Base-by-base conservation (phyloP, 495 filamentous ascomycete genomes). In the Penicillium daleae region DNA sequence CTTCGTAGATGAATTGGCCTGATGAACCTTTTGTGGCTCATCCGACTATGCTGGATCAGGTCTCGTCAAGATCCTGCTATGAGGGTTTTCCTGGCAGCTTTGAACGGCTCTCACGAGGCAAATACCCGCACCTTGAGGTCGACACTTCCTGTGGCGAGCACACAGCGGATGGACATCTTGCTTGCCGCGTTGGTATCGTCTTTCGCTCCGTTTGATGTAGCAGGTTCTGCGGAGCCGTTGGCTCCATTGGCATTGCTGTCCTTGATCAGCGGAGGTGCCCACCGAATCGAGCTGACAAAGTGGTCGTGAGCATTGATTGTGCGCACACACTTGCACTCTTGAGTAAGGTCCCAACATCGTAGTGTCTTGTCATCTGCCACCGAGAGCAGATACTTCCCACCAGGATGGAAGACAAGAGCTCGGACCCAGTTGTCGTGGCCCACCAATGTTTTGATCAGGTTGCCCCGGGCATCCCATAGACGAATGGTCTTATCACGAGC, bases 401-500 rank as follows among this genome's bases (percentile, higher is more conserved):
- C 93, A 0, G 95, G 95, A 66, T 99, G 95, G 74, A 96, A 99
- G 19, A 92, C 87, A 13, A 98, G 70, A 2, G 82, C 90, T 10
- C 92, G 86, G 1, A 99, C 89, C 95, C 95, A 99, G 71, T 97
- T 99, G 73, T 99, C 95, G 69, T 99, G 95, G 3, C 95, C 95
- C 2, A 89, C 75, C 8, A 98, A 81, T 2, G 91, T 96, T 74
- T 93, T 97, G 66, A 99, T 88, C 52, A 91, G 81, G 13, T 89
- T 91, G 10, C 95, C 95, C 52, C 93, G 83, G 5, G 87, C 83
- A 73, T 97, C 92, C 93, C 93, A 98, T 13, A 99, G 74, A 70
- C 88, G 88, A 67, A 99, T 96, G 0, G 87, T 92, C 76, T 97
- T 98, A 71, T 99, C 95, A 69, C 95, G 83, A 4, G 88, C 87